These are phyloP conservation scores for Tolypocladium guangdongense DNA, from an alignment of 2,329 filamentous ascomycete species.

Conservation along the genomic window DNA sequence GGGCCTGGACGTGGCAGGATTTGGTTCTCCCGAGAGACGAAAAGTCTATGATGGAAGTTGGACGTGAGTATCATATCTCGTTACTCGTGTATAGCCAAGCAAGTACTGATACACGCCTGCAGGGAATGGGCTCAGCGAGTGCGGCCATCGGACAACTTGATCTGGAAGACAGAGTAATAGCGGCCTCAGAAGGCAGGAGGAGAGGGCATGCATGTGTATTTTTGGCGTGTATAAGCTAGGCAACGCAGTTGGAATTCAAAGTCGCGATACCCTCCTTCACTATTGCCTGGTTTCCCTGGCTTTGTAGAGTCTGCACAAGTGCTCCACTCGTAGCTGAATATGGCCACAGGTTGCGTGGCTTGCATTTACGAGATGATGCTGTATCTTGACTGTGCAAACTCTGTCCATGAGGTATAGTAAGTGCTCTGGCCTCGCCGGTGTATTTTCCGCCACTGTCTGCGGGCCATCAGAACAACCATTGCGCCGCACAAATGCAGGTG, in stretches of 20 bases:
- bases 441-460: neutral
- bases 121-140: constrained; percentile 61
- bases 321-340: neutral
- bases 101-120: constrained; percentile 14
- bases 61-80: constrained; percentile 57
- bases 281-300: neutral
- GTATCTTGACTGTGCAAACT: neutral
- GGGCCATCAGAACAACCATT: neutral
- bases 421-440: neutral
- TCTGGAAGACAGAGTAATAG: constrained; percentile 38
- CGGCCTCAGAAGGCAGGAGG: neutral
- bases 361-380: neutral
- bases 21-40: constrained; percentile 53
- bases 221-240: neutral
- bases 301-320: neutral
- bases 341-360: neutral
- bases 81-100: neutral
- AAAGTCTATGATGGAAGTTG: constrained; percentile 93
- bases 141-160: constrained; percentile 49
- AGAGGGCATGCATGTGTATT: neutral
- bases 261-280: neutral
- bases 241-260: neutral
- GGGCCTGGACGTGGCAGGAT: constrained; percentile 69
- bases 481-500: neutral
- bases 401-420: neutral